Evolutionary conservation across 2,329 filamentous ascomycete species (phyloP), one percentile per base, ranked within the genome.

Genomic region (Stemphylium lycopersici): DNA sequence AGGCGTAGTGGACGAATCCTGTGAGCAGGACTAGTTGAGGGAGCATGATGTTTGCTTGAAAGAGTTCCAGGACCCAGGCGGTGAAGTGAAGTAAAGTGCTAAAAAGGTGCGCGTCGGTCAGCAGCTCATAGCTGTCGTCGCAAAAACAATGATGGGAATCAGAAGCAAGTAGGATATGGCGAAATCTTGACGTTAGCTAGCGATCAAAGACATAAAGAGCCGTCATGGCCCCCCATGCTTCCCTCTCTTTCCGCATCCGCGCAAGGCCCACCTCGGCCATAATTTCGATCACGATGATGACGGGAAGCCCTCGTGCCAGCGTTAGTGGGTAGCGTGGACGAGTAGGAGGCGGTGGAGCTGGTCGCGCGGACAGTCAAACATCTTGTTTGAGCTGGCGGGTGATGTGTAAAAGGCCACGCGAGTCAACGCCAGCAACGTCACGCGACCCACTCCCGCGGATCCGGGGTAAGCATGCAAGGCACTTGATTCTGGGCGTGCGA

Each of bases 1-100:
- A 62, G 29, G 63, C 53, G 40, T 65, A 61, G 26, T 57, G 48
- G 22, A 48, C 36, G 24, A 56, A 45, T 40, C 52, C 46, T 22
- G 57, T 32, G 20, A 59, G 43, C 31, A 59, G 43, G 7, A 52
- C 15, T 26, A 50, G 15, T 16, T 38, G 52, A 33, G 49, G 48
- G 8, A 55, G 54, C 58, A 60, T 58, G 39, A n/a, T 41, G 42
- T 15, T 45, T 39, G 46, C 33, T 22, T 12, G 26, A 37, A 18
- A 32, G 24, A 44, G 6, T 42, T 15, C 13, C 29, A 34, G 31
- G 48, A 18, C 24, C 18, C 13, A 31, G 41, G 31, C 22, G 22
- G 39, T 33, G 20, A 24, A 16, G 39, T 33, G 20, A 24, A 16
- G 45, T 22, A 41, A 26, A 24, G 44, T 32, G 22, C 39, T 24